These are phyloP conservation scores for Benincasa hispida DNA, from an alignment of 306 rosid species.

Conservation along the genomic window DNA sequence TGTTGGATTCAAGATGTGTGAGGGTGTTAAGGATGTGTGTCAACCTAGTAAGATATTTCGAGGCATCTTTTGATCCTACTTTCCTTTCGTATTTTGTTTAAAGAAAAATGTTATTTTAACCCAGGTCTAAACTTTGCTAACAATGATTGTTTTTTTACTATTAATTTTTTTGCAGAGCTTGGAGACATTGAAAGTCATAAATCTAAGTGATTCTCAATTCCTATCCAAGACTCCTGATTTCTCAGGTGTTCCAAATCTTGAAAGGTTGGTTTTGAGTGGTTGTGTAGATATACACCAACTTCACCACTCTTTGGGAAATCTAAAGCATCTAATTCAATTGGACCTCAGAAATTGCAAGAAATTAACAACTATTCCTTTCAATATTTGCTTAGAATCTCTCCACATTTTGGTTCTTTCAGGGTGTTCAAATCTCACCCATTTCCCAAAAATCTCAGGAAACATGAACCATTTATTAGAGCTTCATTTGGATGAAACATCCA, in stretches of 20 bases:
- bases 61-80: too few species aligned
- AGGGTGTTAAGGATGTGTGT: too few species aligned
- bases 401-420: not conserved
- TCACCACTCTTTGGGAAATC: not conserved
- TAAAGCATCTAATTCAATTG: not conserved
- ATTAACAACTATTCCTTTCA: not conserved
- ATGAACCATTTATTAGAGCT: not conserved
- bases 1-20: too few species aligned
- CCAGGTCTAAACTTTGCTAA: too few species aligned
- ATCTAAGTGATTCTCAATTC: not conserved
- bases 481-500: slow-evolving; percentile 1
- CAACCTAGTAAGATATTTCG: too few species aligned
- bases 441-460: slow-evolving; percentile 1
- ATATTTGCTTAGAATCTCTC: slow-evolving; percentile 6
- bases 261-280: slow-evolving; percentile 3
- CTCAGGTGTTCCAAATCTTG: not conserved
- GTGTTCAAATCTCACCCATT: not conserved
- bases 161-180: not conserved
- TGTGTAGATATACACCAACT: not conserved
- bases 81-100: too few species aligned
- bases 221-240: slow-evolving; percentile 2
- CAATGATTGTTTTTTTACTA: too few species aligned
- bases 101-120: too few species aligned
- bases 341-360: slow-evolving; percentile 5
- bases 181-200: slow-evolving; percentile 2